phyloP scores from a whole-genome alignment of 441 rosid species.

The Pelargonium cotyledonis region DNA sequence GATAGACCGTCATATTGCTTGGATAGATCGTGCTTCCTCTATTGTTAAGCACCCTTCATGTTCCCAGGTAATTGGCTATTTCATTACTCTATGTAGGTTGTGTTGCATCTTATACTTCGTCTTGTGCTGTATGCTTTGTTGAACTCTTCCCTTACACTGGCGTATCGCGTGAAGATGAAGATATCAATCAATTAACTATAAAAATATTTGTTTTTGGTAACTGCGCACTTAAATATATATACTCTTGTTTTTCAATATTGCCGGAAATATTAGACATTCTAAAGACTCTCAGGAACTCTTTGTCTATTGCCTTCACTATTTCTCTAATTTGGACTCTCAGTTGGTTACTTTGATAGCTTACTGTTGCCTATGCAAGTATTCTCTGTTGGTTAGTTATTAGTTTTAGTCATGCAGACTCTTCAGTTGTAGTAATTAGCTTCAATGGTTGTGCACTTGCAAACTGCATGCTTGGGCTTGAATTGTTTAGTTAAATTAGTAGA shows the following conservation, averaged over 20 bases:
- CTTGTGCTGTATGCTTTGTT: constrained; percentile 49
- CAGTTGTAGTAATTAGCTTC: background rate
- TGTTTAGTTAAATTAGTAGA: too few relatives aligned
- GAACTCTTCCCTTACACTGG: constrained; percentile 37
- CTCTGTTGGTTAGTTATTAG: background rate
- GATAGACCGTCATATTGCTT: constrained; percentile 41
- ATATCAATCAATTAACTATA: constrained; percentile 27
- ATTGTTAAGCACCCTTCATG: constrained; percentile 43
- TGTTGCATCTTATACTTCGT: constrained; percentile 60
- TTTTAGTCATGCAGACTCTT: background rate
- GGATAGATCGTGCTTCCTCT: constrained; percentile 67
- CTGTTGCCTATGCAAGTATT: constrained; percentile 65
- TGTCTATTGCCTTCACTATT: constrained; percentile 61
- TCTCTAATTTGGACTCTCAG: constrained; percentile 41
- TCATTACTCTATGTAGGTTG: constrained; percentile 37
- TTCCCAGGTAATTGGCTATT: constrained; percentile 44
- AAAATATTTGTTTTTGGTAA: constrained; percentile 15
- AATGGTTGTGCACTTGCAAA: constrained; percentile 3
- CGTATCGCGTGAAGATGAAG: constrained; percentile 44
- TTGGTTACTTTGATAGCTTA: constrained; percentile 56
- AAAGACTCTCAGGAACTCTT: constrained; percentile 62
- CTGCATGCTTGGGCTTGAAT: background rate
- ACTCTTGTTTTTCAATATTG: constrained; percentile 19
- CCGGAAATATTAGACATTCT: constrained; percentile 48
- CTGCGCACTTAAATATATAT: constrained; percentile 10